Conservation (phyloP, 345 rosid species). For the Hibiscus tridactylites region DNA sequence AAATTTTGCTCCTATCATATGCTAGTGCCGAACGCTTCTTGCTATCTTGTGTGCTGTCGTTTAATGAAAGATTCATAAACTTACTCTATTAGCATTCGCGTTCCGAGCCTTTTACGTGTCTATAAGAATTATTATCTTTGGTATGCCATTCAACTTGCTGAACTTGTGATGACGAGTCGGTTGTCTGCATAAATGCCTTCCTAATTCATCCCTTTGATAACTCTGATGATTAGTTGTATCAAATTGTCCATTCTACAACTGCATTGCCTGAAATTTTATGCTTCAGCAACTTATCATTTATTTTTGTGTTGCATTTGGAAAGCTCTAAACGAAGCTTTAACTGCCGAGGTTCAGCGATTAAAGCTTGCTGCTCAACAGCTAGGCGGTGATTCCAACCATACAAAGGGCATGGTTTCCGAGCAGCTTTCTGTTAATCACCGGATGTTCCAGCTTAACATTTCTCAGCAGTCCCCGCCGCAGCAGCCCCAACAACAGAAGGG, state of each 20-base stretch:
- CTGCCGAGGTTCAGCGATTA: conserved; percentile 51
- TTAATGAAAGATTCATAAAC: not conserved
- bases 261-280: not conserved
- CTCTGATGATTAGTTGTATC: not conserved
- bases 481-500: conserved; percentile 31
- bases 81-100: not conserved
- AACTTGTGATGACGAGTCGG: not conserved
- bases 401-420: conserved; percentile 38
- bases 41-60: not conserved
- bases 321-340: conserved; percentile 59
- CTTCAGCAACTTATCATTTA: not conserved
- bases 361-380: conserved; percentile 42
- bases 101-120: not conserved
- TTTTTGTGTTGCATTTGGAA: conserved; percentile 9
- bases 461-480: conserved; percentile 16
- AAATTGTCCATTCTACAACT: not conserved
- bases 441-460: conserved; percentile 39
- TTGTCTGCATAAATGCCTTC: not conserved
- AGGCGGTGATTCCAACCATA: conserved; percentile 31
- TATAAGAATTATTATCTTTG: not conserved
- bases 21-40: not conserved
- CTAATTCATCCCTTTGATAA: not conserved
- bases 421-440: conserved; percentile 36
- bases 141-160: not conserved
- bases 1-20: not conserved